Conservation (phyloP, 2,329 filamentous ascomycete genomes). For the Epicoccum nigrum region DNA sequence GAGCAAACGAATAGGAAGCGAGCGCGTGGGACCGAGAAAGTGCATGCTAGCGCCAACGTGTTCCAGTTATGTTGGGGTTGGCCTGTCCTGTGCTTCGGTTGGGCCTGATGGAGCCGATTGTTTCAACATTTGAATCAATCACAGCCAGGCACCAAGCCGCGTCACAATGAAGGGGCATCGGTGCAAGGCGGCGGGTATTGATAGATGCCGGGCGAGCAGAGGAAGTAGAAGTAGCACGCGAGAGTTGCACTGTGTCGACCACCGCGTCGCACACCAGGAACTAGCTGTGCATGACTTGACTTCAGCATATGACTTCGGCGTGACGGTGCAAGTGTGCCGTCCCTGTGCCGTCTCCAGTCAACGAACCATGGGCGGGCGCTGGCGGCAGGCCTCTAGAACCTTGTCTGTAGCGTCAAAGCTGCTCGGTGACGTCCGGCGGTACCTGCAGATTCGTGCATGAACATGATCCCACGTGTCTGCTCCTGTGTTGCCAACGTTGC, state of each 20-base stretch:
- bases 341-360: conserved; percentile 8
- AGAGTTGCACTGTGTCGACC: conserved; percentile 9
- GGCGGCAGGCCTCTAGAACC: conserved; percentile 9
- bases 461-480: conserved; percentile 2
- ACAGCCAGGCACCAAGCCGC: conserved; percentile 16
- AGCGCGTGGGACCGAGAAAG: conserved; percentile 15
- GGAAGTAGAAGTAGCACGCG: background rate
- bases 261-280: background rate
- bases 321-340: background rate
- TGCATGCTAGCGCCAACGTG: conserved; percentile 28
- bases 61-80: conserved; percentile 34
- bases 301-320: too few species aligned
- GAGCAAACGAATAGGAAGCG: conserved; percentile 20
- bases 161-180: conserved; percentile 17
- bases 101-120: conserved; percentile 25
- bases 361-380: conserved; percentile 10
- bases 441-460: conserved; percentile 16
- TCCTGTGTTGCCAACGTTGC: background rate
- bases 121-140: conserved; percentile 29
- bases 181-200: conserved; percentile 20
- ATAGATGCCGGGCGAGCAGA: conserved; percentile 12
- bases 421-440: conserved; percentile 16
- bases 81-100: conserved; percentile 20
- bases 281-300: too few species aligned
- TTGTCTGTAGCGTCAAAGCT: conserved; percentile 11